Base-by-base conservation (phyloP, 495 filamentous ascomycete genomes). In the Bathelium albidoporum region DNA sequence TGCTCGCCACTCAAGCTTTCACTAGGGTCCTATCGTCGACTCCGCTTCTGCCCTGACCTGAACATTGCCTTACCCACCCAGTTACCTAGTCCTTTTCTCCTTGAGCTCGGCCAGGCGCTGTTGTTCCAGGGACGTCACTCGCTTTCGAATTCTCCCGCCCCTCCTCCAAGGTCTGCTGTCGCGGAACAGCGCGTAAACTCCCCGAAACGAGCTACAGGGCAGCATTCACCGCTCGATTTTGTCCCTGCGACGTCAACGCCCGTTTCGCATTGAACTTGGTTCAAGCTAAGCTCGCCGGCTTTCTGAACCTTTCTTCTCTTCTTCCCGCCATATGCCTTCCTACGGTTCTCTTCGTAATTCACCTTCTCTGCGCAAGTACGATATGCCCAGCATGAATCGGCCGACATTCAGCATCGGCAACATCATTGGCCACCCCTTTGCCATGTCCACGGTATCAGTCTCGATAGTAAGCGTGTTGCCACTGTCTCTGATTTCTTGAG, bases 361-460 rank as follows among this genome's bases (percentile, higher is more conserved):
- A 26, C 49, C 49, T 29, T 55, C 49, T 55, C 49, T 55, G 9
- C 49, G 49, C 49, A 55, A 55, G 29, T 55, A 55, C 49, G 49
- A 55, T 29, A 55, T 55, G 49, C 49, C 49, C 22, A 55, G 22
- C 24, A 55, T 55, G 49, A 55, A 55, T 55, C 49, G 49, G 29
- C 49, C 49, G 49, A 73, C 83, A 70, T 85, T 95, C 69, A 87
- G 83, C 66, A 76, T 91, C 73, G 90, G 89, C 70, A 91, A 96
- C 74, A 89, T 97, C 61, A 79, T 97, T 58, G 94, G 94, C 68
- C 93, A 97, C 77, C 95, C 95, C 1, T 97, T 99, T 77, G 92
- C 94, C 59, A 83, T 97, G 44, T 91, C 91, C 45, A 99, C 94
- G 18, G 83, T 94, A 44, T 95, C 91, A 31, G 96, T 99, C 75